phyloP scores from a whole-genome alignment of 116 monocot genomes.

The Phalaenopsis hybrid region DNA sequence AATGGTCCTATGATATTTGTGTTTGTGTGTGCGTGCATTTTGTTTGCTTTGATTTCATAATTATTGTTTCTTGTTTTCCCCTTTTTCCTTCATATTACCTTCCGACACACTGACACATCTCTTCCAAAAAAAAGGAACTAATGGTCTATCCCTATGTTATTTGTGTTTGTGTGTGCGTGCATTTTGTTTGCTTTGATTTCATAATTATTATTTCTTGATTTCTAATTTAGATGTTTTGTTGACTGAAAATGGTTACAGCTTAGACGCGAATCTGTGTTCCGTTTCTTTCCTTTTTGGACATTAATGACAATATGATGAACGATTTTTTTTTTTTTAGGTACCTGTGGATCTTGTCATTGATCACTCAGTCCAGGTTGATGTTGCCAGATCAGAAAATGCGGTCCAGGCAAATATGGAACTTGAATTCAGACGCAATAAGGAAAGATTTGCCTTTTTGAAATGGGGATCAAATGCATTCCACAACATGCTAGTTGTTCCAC shows the following conservation, averaged over 20 bases:
- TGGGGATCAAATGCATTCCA: conserved; percentile 49
- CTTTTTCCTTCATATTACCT: too few relatives aligned
- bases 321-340: conserved; percentile 24
- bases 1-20: too few relatives aligned
- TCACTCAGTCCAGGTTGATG: conserved; percentile 55
- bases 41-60: not conserved
- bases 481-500: conserved; percentile 61
- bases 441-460: conserved; percentile 46
- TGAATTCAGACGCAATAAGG: conserved; percentile 41
- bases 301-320: not conserved
- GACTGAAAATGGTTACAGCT: not conserved
- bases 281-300: not conserved
- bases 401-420: conserved; percentile 44
- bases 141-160: too few relatives aligned
- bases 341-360: conserved; percentile 58
- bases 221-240: not conserved
- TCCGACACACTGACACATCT: too few relatives aligned
- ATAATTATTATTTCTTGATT: not conserved
- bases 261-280: not conserved
- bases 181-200: not conserved
- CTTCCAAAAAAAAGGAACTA: too few relatives aligned
- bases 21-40: too few relatives aligned
- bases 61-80: not conserved
- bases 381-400: conserved; percentile 42
- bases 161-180: too few relatives aligned